A percentile compares a stretch with the other conserved stretches of the same genome.
Conservation (phyloP, 176 grass and related monocot species). For the Eleusine indica region DNA sequence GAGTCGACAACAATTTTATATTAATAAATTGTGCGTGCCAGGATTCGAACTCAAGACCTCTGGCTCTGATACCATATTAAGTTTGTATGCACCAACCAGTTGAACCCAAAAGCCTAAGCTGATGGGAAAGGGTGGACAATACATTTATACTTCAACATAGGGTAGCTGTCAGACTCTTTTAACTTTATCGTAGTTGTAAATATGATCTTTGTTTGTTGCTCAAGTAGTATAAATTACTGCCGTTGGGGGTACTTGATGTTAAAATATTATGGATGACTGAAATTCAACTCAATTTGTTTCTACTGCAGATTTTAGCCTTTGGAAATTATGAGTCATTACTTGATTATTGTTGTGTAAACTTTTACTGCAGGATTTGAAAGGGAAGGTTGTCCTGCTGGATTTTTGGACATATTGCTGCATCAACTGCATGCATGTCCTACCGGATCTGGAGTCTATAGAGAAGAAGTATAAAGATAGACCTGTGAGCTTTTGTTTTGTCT, state of each 20-base stretch:
- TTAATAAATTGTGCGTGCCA: no score
- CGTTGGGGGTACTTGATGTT: neutral
- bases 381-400: slow-evolving; percentile 85
- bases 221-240: neutral
- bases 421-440: slow-evolving; percentile 99
- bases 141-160: no score
- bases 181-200: neutral
- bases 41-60: no score
- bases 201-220: neutral
- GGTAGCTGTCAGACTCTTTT: neutral
- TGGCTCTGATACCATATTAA: no score
- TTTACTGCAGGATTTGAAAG: slow-evolving; percentile 83
- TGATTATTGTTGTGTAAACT: neutral
- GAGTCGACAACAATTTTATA: no score
- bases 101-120: no score
- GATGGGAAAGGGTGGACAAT: no score
- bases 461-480: slow-evolving; percentile 85
- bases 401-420: slow-evolving; percentile 99
- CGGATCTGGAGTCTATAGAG: slow-evolving; percentile 92
- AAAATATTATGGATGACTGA: slow-evolving; percentile 13
- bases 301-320: slow-evolving; percentile 17
- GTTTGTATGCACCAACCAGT: no score
- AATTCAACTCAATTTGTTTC: slow-evolving; percentile 11
- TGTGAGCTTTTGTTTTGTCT: slow-evolving; percentile 55
- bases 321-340: slow-evolving; percentile 9